Base-by-base conservation (phyloP, 1,284 basidiomycete species). In the Irpex sp. region DNA sequence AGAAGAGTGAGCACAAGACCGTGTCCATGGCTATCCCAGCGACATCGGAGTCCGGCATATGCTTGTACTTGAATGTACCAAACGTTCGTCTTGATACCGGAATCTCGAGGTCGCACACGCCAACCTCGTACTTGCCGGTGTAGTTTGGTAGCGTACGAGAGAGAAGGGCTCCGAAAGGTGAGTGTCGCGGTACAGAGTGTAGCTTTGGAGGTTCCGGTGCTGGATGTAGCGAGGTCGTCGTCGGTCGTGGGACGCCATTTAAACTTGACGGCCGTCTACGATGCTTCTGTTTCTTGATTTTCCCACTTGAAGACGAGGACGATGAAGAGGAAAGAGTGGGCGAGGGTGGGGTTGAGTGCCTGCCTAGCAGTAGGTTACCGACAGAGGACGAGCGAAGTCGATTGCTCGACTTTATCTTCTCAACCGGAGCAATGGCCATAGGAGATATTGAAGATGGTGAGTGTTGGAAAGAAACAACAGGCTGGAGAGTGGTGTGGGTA, bases 1-100 rank as follows among this genome's bases (percentile, higher is more conserved):
- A 78, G 67, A 77, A 79, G 28, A 78, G 61, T 3, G 73, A 73
- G 61, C 75, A 76, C 54, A 75, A 65, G 48, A 74, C 65, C n/a
- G 74, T 73, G 56, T 78, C 72, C 37, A 77, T 71, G 23, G 70
- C 69, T 8, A 77, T 65, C 16, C 69, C 69, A 3, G 65, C 63
- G 33, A 35, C 28, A 14, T 66, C 65, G 1, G 67, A 66, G 2
- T 68, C 35, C 0, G 65, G 62, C 55, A 70, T 67, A 4, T 52
- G 61, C 42, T 69, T 69, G 64, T 72, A 70, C 37, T 58, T 68
- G 60, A 75, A 75, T 3, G 66, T 67, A 33, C 72, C 71, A 63
- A 73, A 73, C 0, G 67, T 69, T 58, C 68, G 65, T 21, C 59
- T 57, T 16, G 64, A 59, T 48, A 72, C 57, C 0, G 74, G 68